Evolutionary conservation across 2,329 filamentous ascomycete genomes (phyloP).

Genomic region (Aspergillus versicolor): DNA sequence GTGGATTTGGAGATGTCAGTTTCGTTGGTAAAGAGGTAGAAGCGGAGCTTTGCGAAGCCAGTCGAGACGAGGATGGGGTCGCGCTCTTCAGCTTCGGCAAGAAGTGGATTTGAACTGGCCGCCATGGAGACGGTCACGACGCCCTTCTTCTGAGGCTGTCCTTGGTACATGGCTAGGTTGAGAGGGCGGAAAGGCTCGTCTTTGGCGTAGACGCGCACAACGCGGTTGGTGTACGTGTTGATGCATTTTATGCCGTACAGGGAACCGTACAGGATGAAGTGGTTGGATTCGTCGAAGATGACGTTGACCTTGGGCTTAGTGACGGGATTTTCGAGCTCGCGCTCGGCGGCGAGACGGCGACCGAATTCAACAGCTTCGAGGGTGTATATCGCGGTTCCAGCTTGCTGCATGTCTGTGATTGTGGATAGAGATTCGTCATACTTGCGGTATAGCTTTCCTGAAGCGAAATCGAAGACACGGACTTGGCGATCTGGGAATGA

Average conservation of each 20-base stretch:
- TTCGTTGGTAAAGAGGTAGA: conserved; percentile 98
- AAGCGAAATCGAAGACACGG: conserved; percentile 86
- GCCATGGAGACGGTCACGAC: conserved; percentile 96
- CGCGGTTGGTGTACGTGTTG: conserved; percentile 90
- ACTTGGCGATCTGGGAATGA: conserved; percentile 94
- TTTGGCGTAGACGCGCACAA: conserved; percentile 85
- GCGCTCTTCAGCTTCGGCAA: conserved; percentile 85
- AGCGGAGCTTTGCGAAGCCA: conserved; percentile 81
- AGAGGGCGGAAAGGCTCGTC: conserved; percentile 86
- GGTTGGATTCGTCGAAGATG: conserved; percentile 91
- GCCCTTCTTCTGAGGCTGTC: conserved; percentile 89
- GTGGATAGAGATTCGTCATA: conserved; percentile 93
- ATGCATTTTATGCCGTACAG: conserved; percentile 91
- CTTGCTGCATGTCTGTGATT: conserved; percentile 91
- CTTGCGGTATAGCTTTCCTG: conserved; percentile 82
- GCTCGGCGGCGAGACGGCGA: conserved; percentile 78
- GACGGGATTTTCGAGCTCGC: conserved; percentile 72
- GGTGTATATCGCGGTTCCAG: conserved; percentile 77
- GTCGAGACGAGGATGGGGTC: conserved; percentile 88
- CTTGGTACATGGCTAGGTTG: conserved; percentile 86
- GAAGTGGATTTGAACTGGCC: conserved; percentile 85
- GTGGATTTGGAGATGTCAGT: conserved; percentile 77
- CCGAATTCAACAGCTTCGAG: conserved; percentile 92
- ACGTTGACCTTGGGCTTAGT: conserved; percentile 75
- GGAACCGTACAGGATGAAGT: conserved; percentile 93